Base-by-base conservation (phyloP, 768 basidiomycete genomes). In the Lactifluus subvellereus region DNA sequence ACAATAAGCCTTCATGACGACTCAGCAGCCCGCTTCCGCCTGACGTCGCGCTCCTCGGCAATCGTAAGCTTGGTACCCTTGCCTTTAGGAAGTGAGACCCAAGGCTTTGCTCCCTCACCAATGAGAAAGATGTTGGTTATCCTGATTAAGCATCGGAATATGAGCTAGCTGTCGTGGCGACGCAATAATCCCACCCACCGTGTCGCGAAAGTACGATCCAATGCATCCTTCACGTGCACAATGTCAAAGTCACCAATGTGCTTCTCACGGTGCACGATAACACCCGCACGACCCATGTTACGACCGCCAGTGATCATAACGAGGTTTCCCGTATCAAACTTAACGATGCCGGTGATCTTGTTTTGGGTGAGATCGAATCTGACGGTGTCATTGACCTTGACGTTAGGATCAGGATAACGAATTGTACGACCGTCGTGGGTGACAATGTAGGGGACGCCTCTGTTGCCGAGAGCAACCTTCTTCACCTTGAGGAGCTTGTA, bases 371-470 rank as follows among this genome's bases (percentile, higher is more conserved):
- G 80, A 78, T 98, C 97, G 74, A 89, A 98, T 78, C 93, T 97
- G 77, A 98, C 86, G 57, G 94, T 94, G 80, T 98, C 97, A 83
- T 98, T 96, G 77, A 91, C 93, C 72, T 82, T 85, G 85, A 99
- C 94, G 70, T 78, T 76, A 35, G 97, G 97, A 77, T 99, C 97
- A 69, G 97, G 96, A 81, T 98, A 99, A 67, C 97, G 95, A 80
- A 99, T 98, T 68, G 97, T 99, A 75, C 97, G 94, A 57, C 97
- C 97, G 73, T 99, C 97, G 80, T 99, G 97, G 69, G 96, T 98
- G 78, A 98, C 92, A 69, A 99, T 82, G 82, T 95, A 87, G 59
- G 97, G 97, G 54, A 99, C 94, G 70, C 94, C 94, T 74, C 91
- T 90, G 69, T 85, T 82, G 65, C 97, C 97, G 69, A 98, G 79